These are phyloP conservation scores for Ophiostoma australiae DNA, from an alignment of 2,329 filamentous ascomycete genomes.

Conservation along the genomic window DNA sequence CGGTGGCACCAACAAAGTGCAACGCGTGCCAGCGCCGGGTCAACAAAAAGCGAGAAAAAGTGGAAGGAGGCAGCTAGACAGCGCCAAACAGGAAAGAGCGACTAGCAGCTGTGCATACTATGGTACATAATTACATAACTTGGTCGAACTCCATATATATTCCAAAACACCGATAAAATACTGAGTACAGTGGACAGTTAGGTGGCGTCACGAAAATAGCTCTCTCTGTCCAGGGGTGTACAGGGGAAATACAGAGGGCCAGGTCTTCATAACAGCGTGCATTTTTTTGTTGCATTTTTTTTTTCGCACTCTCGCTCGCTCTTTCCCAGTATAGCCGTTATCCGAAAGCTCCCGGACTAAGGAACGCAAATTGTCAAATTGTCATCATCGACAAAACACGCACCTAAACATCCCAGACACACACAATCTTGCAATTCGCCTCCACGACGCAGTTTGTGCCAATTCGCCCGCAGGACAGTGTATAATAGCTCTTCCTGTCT, in stretches of 20 bases:
- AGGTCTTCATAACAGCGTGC: slow-evolving; percentile 8
- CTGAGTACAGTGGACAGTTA: not conserved
- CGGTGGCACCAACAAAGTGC: not conserved
- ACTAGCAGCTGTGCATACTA: no score
- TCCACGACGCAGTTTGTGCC: slow-evolving; percentile 16
- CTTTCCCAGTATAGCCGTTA: slow-evolving; percentile 21
- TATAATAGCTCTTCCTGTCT: not conserved
- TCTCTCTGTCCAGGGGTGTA: slow-evolving; percentile 7
- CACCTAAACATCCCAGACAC: slow-evolving; percentile 10
- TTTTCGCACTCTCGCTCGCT: slow-evolving; percentile 11
- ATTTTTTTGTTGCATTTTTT: slow-evolving; percentile 18
- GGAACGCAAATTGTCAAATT: slow-evolving; percentile 13
- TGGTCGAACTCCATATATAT: not conserved
- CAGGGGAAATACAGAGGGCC: not conserved
- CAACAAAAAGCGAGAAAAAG: slow-evolving; percentile 23
- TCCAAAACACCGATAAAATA: not conserved
- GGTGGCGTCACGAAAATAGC: slow-evolving; percentile 18
- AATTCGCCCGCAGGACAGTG: slow-evolving; percentile 20
- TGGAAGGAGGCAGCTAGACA: slow-evolving; percentile 9
- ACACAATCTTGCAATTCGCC: slow-evolving; percentile 18
- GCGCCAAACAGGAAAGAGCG: not conserved
- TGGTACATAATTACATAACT: not conserved
- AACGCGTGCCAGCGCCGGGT: slow-evolving; percentile 16
- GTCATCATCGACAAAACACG: slow-evolving; percentile 19
- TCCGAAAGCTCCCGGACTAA: slow-evolving; percentile 27